phyloP scores from a whole-genome alignment of 1,284 basidiomycete genomes.

The Microbotryomycetes sp. region DNA sequence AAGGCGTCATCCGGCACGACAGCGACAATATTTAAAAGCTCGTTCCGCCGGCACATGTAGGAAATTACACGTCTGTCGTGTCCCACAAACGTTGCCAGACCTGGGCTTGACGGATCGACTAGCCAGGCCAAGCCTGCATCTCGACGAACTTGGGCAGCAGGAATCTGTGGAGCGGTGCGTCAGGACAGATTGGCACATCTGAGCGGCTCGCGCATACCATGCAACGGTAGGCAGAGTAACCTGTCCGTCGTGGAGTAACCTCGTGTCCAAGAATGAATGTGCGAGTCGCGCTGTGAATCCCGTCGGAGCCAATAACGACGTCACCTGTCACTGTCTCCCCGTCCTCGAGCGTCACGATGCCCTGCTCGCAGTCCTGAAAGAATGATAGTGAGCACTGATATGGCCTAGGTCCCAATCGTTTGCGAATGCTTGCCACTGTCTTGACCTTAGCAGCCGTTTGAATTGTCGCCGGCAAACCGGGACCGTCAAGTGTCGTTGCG shows the following conservation, averaged over 20 bases:
- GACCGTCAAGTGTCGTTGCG: constrained; percentile 29
- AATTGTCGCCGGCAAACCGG: constrained; percentile 21
- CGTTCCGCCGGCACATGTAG: constrained; percentile 31
- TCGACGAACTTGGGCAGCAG: too few species aligned
- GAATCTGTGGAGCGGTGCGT: constrained; percentile 2
- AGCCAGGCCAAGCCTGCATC: too few species aligned
- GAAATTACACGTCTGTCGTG: constrained; percentile 29
- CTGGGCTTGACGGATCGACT: constrained; percentile 10
- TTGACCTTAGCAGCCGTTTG: constrained; percentile 19
- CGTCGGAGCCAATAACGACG: constrained; percentile 38
- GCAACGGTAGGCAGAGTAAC: constrained; percentile 36
- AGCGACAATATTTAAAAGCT: constrained; percentile 35
- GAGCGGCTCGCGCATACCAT: not conserved
- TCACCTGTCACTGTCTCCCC: constrained; percentile 34
- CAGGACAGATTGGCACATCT: not conserved
- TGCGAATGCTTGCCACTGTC: constrained; percentile 8
- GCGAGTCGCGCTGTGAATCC: constrained; percentile 35
- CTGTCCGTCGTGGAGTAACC: constrained; percentile 29
- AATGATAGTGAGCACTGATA: too few species aligned
- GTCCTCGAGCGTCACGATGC: constrained; percentile 28
- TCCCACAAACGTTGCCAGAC: constrained; percentile 28
- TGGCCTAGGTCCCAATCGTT: too few species aligned
- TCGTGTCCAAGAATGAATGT: constrained; percentile 29
- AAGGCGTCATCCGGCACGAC: constrained; percentile 32
- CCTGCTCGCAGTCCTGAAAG: constrained; percentile 29